These are phyloP conservation scores for Quercus suber DNA, from an alignment of 306 rosid genomes.

Conservation along the genomic window DNA sequence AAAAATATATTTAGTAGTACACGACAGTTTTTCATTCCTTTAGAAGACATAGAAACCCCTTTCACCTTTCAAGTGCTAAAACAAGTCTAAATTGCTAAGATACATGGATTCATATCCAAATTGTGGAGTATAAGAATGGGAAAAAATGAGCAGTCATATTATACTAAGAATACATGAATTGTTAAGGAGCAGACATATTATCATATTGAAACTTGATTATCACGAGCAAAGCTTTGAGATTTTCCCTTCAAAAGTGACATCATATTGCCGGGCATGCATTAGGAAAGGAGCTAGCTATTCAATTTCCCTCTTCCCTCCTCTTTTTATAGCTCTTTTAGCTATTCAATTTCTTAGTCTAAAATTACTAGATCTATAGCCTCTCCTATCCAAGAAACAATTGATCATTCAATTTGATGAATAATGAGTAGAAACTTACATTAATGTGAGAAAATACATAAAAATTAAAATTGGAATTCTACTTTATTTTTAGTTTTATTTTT, in stretches of 20 bases:
- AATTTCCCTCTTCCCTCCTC: neutral
- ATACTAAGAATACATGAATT: no score
- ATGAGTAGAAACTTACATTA: slow-evolving; percentile 1
- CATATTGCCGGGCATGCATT: neutral
- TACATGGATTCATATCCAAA: no score
- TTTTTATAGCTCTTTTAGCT: neutral
- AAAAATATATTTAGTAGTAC: no score
- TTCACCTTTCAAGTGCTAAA: no score
- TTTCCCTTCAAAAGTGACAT: neutral
- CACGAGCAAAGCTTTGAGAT: no score
- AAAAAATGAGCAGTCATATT: no score
- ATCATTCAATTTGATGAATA: slow-evolving; percentile 28
- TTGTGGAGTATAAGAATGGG: no score
- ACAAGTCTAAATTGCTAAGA: no score
- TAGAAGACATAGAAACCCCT: no score
- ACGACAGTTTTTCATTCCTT: no score
- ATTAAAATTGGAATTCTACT: neutral
- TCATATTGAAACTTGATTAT: no score
- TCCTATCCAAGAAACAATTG: slow-evolving; percentile 1
- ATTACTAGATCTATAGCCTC: neutral
- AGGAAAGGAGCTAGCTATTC: neutral
- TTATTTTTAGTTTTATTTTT: slow-evolving; percentile 3
- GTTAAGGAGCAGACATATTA: no score
- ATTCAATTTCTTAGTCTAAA: neutral
- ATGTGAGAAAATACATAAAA: neutral